A percentile compares a stretch with the other conserved stretches of the same genome.
phyloP scores from a whole-genome alignment of 345 rosid genomes.

The Hibiscus trionum region DNA sequence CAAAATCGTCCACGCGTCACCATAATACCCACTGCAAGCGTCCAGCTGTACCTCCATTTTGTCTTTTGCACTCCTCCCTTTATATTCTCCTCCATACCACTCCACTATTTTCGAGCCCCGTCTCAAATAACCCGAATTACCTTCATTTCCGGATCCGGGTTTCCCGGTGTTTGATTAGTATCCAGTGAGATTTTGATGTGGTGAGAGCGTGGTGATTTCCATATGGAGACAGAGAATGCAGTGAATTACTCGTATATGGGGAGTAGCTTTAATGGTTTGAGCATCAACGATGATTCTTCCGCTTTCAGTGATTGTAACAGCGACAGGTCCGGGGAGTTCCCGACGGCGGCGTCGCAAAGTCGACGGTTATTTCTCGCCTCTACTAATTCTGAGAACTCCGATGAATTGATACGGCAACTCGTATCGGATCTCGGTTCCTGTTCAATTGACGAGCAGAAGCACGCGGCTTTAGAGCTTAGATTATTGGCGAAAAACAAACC shows the following conservation, averaged over 20 bases:
- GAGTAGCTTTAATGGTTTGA: constrained; percentile 28
- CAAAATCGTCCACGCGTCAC: constrained; percentile 32
- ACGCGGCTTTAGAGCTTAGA: constrained; percentile 89
- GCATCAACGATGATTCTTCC: constrained; percentile 41
- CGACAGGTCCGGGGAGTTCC: constrained; percentile 89
- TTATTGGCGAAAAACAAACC: constrained; percentile 84
- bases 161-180: not conserved
- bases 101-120: not conserved
- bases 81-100: constrained; percentile 1
- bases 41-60: constrained; percentile 13
- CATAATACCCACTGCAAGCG: constrained; percentile 6
- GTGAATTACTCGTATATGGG: constrained; percentile 38
- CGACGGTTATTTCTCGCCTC: constrained; percentile 58
- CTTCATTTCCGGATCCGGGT: not conserved
- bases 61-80: not conserved
- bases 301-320: constrained; percentile 95
- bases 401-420: constrained; percentile 66
- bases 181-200: constrained; percentile 13
- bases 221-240: constrained; percentile 40
- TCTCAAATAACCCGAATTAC: not conserved
- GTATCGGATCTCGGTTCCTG: constrained; percentile 61
- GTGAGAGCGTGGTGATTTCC: not conserved
- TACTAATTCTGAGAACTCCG: constrained; percentile 44
- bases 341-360: constrained; percentile 57
- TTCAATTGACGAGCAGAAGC: constrained; percentile 75